These are phyloP conservation scores for Hypoxylon sp. DNA, from an alignment of 2,329 filamentous ascomycete species.

Conservation along the genomic window DNA sequence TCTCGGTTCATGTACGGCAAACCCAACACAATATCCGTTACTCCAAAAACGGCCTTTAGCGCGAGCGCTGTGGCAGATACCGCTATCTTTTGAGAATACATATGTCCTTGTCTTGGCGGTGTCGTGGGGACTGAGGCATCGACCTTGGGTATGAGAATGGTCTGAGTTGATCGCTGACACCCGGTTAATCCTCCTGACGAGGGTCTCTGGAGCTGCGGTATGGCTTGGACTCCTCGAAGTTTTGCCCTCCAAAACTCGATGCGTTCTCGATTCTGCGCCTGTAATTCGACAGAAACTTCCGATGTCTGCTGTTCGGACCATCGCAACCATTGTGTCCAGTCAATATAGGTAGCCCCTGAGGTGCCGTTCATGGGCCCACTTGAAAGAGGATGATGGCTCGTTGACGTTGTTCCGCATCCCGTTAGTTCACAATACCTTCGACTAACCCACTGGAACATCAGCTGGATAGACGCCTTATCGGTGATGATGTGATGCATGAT, in stretches of 20 bases:
- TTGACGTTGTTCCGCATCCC: not conserved
- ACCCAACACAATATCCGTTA: constrained; percentile 7
- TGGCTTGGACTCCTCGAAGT: not conserved
- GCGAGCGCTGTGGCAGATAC: not conserved
- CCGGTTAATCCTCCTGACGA: not conserved
- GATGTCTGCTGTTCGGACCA: not conserved
- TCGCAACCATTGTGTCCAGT: not conserved
- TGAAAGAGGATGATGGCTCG: not conserved
- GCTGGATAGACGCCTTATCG: not conserved
- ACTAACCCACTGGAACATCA: not conserved
- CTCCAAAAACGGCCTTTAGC: not conserved
- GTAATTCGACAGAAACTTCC: not conserved
- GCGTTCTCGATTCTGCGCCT: not conserved
- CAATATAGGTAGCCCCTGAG: not conserved
- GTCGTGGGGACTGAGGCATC: not conserved
- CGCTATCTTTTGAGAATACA: not conserved
- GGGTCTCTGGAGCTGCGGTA: not conserved
- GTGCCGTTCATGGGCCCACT: not conserved
- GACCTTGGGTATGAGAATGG: not conserved
- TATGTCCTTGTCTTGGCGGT: not conserved
- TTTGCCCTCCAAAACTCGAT: not conserved
- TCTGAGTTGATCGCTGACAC: not conserved
- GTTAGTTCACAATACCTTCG: not conserved
- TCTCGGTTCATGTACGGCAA: constrained; percentile 28
- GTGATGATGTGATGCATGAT: not conserved